Evolutionary conservation across 306 rosid species (phyloP), one percentile per base, ranked within the genome.

Genomic region (Quercus parvula): DNA sequence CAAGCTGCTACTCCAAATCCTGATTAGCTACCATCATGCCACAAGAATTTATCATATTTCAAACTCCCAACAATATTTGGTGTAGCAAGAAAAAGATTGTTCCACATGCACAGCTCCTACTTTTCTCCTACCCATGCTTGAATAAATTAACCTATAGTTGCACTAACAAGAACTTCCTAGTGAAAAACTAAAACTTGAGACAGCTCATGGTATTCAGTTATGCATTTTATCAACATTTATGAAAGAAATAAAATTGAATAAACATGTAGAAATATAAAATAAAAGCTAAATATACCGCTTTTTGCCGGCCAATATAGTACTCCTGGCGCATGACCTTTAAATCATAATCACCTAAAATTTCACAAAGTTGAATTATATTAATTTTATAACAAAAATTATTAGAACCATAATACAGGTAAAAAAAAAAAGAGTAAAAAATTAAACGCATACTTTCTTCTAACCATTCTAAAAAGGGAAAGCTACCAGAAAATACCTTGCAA

Each of bases 311-410:
- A 78, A 95, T 93, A 73, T 95, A 95, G 84, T 86, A 90, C 88
- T 95, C 98, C 84, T 95, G 99, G 76, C 99, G 94, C 97, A 93
- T 90, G 88, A 95, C 97, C 88, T 95, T 95, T 84, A 95, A 88
- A 85, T 95, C 99, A 87, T 95, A 95, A 84, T 95, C 99, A 83
- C 99, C 99, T 95, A 87, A 49, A 81, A 67, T 71, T 80, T 49
- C 74, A 86, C 64, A 66, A 33, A 81, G 74, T 31, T 78, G 64
- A 81, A 76, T 28, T 58, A 69, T 66, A 56, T 61, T n/a, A 79
- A 82, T 74, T 76, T 18, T 67, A 71, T 33, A 38, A 58, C 12
- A 81, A 52, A 27, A 85, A 10, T 5, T 22, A 56, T 75, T 30
- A 22, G 64, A 46, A 75, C 28, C 11, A 68, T 68, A 68, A 68